Base-by-base conservation (phyloP, 208 protist genomes). In the Leishmania tarentolae region DNA sequence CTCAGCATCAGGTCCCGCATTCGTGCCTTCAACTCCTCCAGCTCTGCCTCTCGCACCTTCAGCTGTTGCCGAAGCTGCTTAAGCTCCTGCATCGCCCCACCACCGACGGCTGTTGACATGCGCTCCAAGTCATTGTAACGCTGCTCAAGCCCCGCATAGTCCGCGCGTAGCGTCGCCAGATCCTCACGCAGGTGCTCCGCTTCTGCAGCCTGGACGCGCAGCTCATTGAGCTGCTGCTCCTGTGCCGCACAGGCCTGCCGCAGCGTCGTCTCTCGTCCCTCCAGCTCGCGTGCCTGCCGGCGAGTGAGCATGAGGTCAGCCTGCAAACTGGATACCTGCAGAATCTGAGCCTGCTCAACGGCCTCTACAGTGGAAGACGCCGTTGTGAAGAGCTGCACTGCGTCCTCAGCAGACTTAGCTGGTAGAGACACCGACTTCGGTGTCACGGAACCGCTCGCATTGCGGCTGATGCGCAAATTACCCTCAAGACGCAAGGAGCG, bases 281-380 rank as follows among this genome's bases (percentile, higher is more conserved):
- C 88, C 40, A 91, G 74, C 28, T 87, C 85, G 21, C 86, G 85
- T 21, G 86, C 85, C n/a, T 82, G 84, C 4, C 79, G 84, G 3
- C 90, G 87, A 17, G 70, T 85, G n/a, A 88, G 63, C 57, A 91
- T 61, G 15, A 93, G 84, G 65, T 93, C 90, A n/a, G 81, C 86
- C 73, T 93, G 90, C 19, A 93, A 77, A 75, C 86, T 87, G 9
- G 86, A 88, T 57, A 93, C 89, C 68, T 91, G 87, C 24, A 93
- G 78, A 74, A 91, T 83, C 42, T 93, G 86, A 17, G 90, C 82
- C 28, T 87, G 78, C 56, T 93, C 90, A 11, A 86, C 46, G 52
- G 65, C 61, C 59, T 93, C 90, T 28, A 76, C 31, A 42, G 61
- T 52, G 21, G 79, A 76, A 47, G 79, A 0, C 24, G 79, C 19